These are phyloP conservation scores for Trypanosoma conorhini DNA, from an alignment of 208 protist genomes.

Conservation along the genomic window DNA sequence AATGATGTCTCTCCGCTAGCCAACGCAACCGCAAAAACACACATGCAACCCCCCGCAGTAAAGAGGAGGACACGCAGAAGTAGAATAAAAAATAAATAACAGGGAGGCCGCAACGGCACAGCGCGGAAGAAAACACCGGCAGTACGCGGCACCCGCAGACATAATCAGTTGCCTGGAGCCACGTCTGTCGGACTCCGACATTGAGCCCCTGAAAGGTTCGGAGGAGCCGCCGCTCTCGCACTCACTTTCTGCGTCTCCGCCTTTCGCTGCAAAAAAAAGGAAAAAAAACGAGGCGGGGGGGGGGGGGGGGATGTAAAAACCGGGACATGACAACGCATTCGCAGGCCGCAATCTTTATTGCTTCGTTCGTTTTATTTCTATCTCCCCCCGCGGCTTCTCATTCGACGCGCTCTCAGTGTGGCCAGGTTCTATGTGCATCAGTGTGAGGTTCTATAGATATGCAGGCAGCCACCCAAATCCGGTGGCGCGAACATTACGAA, in stretches of 20 bases:
- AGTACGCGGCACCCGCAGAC: too few species aligned
- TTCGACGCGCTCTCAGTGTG: background rate
- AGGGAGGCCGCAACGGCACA: too few species aligned
- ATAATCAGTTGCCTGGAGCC: background rate
- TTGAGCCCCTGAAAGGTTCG: too few species aligned
- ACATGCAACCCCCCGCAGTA: background rate
- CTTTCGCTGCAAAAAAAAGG: background rate
- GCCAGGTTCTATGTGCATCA: background rate
- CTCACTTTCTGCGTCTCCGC: background rate
- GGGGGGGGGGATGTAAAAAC: background rate
- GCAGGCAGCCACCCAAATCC: background rate
- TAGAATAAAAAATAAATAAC: conserved; percentile 2
- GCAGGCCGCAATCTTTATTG: background rate
- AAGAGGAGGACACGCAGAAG: conserved; percentile 2
- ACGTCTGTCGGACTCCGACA: too few species aligned
- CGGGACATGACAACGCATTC: background rate
- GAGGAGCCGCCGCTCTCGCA: background rate
- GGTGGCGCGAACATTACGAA: background rate
- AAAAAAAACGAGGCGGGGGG: too few species aligned
- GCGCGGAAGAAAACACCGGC: too few species aligned
- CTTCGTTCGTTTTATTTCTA: background rate
- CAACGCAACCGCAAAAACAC: background rate
- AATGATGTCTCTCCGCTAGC: background rate
- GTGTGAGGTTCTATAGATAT: background rate
- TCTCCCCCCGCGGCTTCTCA: background rate